A percentile compares a stretch with the other conserved stretches of the same genome.
Evolutionary conservation across 768 basidiomycete species (phyloP).

Genomic region (Boletus reticuloceps): DNA sequence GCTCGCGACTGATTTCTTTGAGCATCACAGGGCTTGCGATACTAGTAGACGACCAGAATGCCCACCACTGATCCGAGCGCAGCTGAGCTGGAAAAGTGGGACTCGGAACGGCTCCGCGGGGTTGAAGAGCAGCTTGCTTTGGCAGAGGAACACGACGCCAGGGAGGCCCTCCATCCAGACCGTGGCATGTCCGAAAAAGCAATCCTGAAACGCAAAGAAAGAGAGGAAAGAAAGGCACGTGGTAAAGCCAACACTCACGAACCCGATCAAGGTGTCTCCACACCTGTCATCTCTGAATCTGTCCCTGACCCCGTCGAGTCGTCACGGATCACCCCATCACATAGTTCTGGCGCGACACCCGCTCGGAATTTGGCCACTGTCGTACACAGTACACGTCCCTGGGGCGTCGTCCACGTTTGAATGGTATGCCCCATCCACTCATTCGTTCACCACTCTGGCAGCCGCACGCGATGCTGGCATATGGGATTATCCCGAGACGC

Average conservation of each 20-base stretch:
- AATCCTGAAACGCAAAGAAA: conserved; percentile 66
- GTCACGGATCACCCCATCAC: background rate
- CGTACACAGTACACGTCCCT: conserved; percentile 64
- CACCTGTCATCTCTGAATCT: background rate
- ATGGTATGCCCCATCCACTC: conserved; percentile 60
- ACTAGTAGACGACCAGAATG: conserved; percentile 67
- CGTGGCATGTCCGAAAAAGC: conserved; percentile 61
- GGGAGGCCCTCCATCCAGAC: conserved; percentile 37
- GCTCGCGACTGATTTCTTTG: background rate
- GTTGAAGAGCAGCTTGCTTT: conserved; percentile 48
- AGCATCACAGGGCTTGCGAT: conserved; percentile 65
- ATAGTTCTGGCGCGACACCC: conserved; percentile 1
- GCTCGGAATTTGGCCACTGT: conserved; percentile 11
- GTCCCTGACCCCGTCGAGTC: background rate
- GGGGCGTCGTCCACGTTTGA: conserved; percentile 56
- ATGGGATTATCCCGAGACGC: conserved; percentile 71
- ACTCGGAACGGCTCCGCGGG: conserved; percentile 43
- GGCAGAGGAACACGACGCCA: conserved; percentile 48
- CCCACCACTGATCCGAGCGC: conserved; percentile 51
- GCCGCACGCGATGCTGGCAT: conserved; percentile 64
- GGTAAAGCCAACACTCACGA: conserved; percentile 7
- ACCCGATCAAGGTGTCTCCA: conserved; percentile 7
- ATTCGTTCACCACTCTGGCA: conserved; percentile 53
- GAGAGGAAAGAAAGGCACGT: conserved; percentile 48
- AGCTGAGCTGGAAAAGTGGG: conserved; percentile 53